These are phyloP conservation scores for Syzygium jambos DNA, from an alignment of 345 rosid genomes.

Conservation along the genomic window DNA sequence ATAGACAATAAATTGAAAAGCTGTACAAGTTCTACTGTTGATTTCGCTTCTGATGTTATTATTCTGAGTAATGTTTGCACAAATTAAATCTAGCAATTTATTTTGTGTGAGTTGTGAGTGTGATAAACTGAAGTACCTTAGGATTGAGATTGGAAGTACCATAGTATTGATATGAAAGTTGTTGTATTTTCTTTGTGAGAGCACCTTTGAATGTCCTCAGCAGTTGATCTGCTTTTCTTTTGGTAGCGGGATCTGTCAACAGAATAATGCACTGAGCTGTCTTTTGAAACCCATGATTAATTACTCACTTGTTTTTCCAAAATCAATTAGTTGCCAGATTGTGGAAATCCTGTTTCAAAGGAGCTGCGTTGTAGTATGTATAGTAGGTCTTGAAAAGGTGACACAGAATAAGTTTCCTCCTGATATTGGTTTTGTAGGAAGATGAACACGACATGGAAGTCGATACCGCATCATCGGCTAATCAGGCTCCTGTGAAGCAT, in stretches of 20 bases:
- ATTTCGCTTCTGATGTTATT: background rate
- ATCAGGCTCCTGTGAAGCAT: slow-evolving; percentile 45
- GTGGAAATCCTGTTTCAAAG: background rate
- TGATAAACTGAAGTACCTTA: background rate
- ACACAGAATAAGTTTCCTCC: background rate
- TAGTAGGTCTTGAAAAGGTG: background rate
- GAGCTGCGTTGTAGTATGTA: background rate
- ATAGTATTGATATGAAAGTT: background rate
- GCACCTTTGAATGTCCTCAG: background rate
- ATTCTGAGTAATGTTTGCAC: background rate
- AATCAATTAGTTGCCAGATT: background rate
- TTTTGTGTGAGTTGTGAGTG: background rate
- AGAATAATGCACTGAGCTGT: background rate
- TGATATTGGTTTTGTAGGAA: slow-evolving; percentile 19
- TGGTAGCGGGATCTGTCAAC: background rate
- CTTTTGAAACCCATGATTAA: background rate
- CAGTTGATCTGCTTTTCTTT: background rate
- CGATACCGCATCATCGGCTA: slow-evolving; percentile 54
- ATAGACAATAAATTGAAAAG: background rate
- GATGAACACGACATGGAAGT: slow-evolving; percentile 90
- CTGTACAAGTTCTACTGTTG: background rate
- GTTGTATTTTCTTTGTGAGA: background rate
- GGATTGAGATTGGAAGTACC: background rate
- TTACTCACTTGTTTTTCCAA: background rate
- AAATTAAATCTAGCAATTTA: background rate